Evolutionary conservation across 345 rosid species (phyloP).

Genomic region (Eutrema heterophyllum): DNA sequence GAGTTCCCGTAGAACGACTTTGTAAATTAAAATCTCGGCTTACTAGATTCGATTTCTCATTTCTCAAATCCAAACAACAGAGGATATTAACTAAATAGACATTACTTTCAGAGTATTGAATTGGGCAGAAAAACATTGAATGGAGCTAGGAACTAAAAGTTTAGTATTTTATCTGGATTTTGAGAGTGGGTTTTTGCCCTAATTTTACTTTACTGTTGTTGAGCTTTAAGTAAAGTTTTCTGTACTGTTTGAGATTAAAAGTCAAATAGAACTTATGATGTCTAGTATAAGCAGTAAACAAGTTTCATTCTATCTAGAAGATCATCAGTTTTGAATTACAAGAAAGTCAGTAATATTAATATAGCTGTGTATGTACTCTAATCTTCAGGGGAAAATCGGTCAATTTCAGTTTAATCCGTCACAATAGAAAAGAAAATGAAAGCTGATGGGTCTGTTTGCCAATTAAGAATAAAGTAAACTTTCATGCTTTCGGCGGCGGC

Average conservation of each 20-base stretch:
- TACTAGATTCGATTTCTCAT: constrained; percentile 23
- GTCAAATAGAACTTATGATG: background rate
- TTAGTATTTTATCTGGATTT: background rate
- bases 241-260: background rate
- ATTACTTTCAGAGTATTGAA: background rate
- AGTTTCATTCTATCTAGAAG: background rate
- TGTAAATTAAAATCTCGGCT: constrained; percentile 3
- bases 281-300: background rate
- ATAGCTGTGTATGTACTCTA: background rate
- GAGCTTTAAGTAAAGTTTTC: background rate
- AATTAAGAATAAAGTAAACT: background rate
- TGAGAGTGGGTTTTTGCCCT: background rate
- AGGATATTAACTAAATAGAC: background rate
- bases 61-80: constrained; percentile 5
- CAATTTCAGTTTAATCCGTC: background rate
- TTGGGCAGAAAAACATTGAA: background rate
- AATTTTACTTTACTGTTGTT: background rate
- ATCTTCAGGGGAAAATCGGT: background rate
- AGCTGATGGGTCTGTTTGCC: background rate
- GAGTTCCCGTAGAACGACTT: background rate
- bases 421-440: background rate
- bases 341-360: background rate
- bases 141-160: background rate
- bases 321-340: background rate
- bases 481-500: constrained; percentile 27